Conservation (phyloP, 495 filamentous ascomycete species). For the Hyaloscypha finlandica region DNA sequence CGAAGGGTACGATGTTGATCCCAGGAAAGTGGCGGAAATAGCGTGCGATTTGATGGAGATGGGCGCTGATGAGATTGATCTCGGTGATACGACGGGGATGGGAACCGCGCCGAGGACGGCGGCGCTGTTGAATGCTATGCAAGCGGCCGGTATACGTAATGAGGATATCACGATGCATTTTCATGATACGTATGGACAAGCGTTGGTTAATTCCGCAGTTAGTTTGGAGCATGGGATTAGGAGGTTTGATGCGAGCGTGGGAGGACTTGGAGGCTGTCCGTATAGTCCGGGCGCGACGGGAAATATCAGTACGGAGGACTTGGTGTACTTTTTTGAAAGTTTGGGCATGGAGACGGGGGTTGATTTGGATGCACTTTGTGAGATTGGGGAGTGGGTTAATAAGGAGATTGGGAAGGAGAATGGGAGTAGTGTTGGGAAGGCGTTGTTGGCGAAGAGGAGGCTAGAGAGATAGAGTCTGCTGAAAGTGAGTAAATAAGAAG, state of each 20-base stretch:
- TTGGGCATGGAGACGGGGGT: conserved; percentile 87
- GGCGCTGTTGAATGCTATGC: conserved; percentile 68
- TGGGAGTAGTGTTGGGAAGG: conserved; percentile 77
- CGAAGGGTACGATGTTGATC: conserved; percentile 80
- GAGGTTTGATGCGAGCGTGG: conserved; percentile 87
- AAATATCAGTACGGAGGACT: conserved; percentile 92
- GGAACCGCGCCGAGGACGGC: conserved; percentile 82
- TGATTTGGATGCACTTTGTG: conserved; percentile 76
- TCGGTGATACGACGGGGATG: conserved; percentile 97
- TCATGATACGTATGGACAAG: conserved; percentile 96
- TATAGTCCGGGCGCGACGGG: conserved; percentile 93
- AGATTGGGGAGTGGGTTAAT: conserved; percentile 90
- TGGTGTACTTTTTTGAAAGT: conserved; percentile 86
- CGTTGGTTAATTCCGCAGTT: conserved; percentile 85
- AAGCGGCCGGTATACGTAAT: conserved; percentile 72
- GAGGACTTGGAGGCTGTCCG: conserved; percentile 90
- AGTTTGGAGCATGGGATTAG: conserved; percentile 86
- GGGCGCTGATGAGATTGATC: conserved; percentile 92
- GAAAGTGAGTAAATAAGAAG: background rate
- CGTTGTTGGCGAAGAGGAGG: conserved; percentile 60
- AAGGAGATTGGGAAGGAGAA: conserved; percentile 74
- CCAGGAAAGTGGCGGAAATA: conserved; percentile 78
- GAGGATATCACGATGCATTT: conserved; percentile 91
- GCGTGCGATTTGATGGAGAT: conserved; percentile 84
- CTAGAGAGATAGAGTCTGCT: background rate